A percentile compares a stretch with the other conserved stretches of the same genome.
Conservation (phyloP, 345 rosid genomes). For the Atalantia buxifolia region DNA sequence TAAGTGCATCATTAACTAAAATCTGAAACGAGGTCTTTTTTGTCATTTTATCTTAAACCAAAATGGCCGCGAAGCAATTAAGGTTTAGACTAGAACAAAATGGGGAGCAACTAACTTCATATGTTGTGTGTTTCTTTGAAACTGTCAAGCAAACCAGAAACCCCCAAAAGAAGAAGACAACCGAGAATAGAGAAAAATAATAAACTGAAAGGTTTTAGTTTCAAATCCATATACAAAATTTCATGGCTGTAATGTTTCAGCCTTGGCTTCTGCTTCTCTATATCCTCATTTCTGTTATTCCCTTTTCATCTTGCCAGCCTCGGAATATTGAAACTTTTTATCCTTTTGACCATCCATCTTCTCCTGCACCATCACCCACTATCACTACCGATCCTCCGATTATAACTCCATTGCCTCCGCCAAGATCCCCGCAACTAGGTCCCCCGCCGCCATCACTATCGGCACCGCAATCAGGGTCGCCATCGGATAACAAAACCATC, state of each 20-base stretch:
- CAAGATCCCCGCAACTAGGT: background rate
- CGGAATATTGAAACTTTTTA: constrained; percentile 64
- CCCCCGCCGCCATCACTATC: background rate
- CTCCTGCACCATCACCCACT: constrained; percentile 16
- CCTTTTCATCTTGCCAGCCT: constrained; percentile 38
- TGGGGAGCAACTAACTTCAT: constrained; percentile 29
- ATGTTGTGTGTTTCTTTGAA: constrained; percentile 13
- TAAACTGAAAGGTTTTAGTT: constrained; percentile 7
- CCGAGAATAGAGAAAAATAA: background rate
- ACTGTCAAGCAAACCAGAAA: constrained; percentile 21
- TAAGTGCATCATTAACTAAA: background rate
- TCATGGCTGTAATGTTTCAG: constrained; percentile 37
- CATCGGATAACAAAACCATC: constrained; percentile 26
- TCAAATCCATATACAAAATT: constrained; percentile 6
- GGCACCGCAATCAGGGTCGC: constrained; percentile 19
- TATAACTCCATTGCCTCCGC: background rate
- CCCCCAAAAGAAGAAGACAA: constrained; percentile 14
- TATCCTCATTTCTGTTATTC: constrained; percentile 17
- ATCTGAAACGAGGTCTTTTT: background rate
- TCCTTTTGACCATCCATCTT: constrained; percentile 30
- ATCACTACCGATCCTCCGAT: background rate
- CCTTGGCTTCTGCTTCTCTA: constrained; percentile 31
- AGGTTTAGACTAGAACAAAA: background rate
- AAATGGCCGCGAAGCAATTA: constrained; percentile 11
- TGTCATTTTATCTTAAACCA: background rate